Percentiles rank a stretch among this genome's conserved stretches.
phyloP scores from a whole-genome alignment of 306 rosid species.

The apple (Malus domestica) region DNA sequence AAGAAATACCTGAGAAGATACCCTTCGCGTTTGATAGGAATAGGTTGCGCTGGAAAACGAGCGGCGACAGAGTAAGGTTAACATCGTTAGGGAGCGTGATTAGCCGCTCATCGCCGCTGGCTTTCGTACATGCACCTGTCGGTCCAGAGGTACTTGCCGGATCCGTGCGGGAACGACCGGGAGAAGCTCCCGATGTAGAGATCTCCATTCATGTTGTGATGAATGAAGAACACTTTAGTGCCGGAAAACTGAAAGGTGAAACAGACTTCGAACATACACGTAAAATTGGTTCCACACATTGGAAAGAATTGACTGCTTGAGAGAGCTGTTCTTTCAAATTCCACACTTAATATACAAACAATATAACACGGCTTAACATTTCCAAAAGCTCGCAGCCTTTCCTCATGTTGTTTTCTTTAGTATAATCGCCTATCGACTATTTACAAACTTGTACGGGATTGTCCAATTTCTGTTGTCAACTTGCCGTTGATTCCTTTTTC shows the following conservation, averaged over 20 bases:
- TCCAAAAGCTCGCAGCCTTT: not conserved
- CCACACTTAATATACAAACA: constrained; percentile 6
- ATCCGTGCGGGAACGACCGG: constrained; percentile 60
- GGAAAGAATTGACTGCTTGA: constrained; percentile 11
- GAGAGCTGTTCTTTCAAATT: not conserved
- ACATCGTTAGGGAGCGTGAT: not conserved
- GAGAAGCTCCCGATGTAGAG: constrained; percentile 71
- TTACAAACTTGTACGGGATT: constrained; percentile 5
- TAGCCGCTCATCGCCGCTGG: constrained; percentile 73
- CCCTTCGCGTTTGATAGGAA: not conserved
- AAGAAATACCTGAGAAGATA: not conserved
- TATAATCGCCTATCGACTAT: constrained; percentile 1
- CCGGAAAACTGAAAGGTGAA: not conserved
- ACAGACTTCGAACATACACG: not conserved
- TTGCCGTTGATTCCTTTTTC: constrained; percentile 10
- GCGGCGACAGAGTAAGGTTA: no score
- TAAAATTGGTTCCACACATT: not conserved
- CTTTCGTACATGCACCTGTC: constrained; percentile 96
- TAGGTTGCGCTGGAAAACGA: not conserved
- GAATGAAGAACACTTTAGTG: no score
- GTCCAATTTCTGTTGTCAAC: constrained; percentile 1
- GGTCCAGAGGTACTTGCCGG: constrained; percentile 77
- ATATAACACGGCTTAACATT: not conserved
- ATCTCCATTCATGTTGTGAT: constrained; percentile 47
- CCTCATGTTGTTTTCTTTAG: not conserved